Conservation (phyloP, 129 eudicot genomes). For the Apium graveolens region DNA sequence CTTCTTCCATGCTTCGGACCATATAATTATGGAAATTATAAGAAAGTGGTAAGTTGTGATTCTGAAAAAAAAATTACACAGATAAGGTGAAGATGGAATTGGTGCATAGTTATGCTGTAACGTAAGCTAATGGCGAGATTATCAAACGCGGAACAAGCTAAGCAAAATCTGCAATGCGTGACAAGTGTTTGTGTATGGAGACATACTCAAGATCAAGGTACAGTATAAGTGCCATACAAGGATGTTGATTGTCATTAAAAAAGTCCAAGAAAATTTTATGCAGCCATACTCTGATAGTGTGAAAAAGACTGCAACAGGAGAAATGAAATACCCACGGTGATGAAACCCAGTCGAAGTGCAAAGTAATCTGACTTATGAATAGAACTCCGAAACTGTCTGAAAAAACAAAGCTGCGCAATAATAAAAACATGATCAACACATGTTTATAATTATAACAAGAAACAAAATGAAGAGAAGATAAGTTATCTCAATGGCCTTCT, state of each 20-base stretch:
- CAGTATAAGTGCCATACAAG: neutral
- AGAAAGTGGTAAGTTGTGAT: slow-evolving; percentile 75
- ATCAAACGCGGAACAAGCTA: neutral
- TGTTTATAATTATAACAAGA: neutral
- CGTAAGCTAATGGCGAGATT: neutral
- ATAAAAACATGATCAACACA: neutral
- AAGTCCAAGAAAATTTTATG: neutral
- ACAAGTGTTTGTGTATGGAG: neutral
- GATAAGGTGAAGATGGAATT: slow-evolving; percentile 1
- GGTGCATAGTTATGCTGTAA: neutral
- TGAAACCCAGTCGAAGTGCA: slow-evolving; percentile 89
- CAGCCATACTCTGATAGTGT: neutral
- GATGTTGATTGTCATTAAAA: neutral
- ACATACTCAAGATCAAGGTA: neutral
- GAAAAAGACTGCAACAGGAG: slow-evolving; percentile 8
- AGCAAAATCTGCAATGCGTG: neutral
- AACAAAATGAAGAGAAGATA: neutral
- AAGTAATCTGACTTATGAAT: slow-evolving; percentile 75
- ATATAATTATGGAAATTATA: slow-evolving; percentile 92
- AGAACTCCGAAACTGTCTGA: slow-evolving; percentile 74
- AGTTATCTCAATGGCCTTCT: neutral
- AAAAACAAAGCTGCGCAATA: slow-evolving; percentile 83
- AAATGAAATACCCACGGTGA: slow-evolving; percentile 71
- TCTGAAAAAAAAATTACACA: slow-evolving; percentile 40
- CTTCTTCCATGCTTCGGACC: slow-evolving; percentile 99